Percentiles rank a stretch among this genome's conserved stretches.
phyloP scores from a whole-genome alignment of 2,329 filamentous ascomycete species.

The Aureobasidium sp. region DNA sequence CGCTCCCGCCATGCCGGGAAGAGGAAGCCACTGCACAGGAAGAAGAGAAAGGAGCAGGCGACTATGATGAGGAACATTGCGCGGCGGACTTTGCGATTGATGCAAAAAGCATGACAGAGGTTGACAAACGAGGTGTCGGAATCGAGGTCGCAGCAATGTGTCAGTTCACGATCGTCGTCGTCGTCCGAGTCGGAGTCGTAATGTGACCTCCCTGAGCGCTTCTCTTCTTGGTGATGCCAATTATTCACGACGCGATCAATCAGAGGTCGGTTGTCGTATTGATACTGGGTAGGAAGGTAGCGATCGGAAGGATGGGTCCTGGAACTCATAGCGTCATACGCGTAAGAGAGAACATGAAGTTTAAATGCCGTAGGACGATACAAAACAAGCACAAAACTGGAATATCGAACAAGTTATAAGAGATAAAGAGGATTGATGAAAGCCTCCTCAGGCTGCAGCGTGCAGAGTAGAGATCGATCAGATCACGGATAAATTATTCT shows the following conservation, averaged over 20 bases:
- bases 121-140: conserved; percentile 26
- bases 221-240: conserved; percentile 19
- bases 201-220: conserved; percentile 14
- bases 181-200: conserved; percentile 12
- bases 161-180: conserved; percentile 12
- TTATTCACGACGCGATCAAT: conserved; percentile 23
- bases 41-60: conserved; percentile 24
- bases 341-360: not conserved
- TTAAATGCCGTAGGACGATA: not conserved
- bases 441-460: conserved; percentile 1
- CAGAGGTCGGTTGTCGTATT: conserved; percentile 16
- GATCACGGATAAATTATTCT: not conserved
- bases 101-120: conserved; percentile 16
- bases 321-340: conserved; percentile 1
- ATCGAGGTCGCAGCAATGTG: conserved; percentile 26
- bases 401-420: not conserved
- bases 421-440: not conserved
- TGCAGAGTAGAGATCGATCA: not conserved
- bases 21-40: conserved; percentile 31
- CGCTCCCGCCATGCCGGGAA: conserved; percentile 30
- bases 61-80: conserved; percentile 27
- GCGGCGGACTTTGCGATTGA: conserved; percentile 22
- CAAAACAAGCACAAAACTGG: not conserved
- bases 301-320: not conserved
- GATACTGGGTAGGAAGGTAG: not conserved